phyloP scores from a whole-genome alignment of 2,329 filamentous ascomycete genomes.

The Coniochaeta hoffmannii region DNA sequence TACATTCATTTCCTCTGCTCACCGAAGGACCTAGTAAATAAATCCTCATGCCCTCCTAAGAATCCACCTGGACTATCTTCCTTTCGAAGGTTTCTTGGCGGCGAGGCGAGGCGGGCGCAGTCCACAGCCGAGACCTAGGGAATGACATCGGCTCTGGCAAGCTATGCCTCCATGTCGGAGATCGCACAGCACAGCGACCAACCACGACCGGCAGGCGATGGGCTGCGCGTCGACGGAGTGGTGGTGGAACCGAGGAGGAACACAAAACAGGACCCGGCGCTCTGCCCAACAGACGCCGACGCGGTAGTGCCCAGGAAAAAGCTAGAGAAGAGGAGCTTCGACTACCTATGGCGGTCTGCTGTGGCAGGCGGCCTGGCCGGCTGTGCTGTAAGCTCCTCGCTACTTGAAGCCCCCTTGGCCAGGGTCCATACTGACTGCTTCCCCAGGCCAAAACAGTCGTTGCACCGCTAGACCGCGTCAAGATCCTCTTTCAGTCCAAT shows the following conservation, averaged over 20 bases:
- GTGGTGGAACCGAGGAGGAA: constrained; percentile 3
- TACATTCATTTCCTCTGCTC: not conserved
- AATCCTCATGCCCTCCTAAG: not conserved
- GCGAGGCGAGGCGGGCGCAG: constrained; percentile 6
- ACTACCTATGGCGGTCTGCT: constrained; percentile 78
- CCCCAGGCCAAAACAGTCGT: constrained; percentile 86
- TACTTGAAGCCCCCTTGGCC: not conserved
- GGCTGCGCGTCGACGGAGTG: constrained; percentile 15
- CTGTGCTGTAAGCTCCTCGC: constrained; percentile 63
- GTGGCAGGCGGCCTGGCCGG: constrained; percentile 86
- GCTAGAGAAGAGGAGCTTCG: constrained; percentile 63
- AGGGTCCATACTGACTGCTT: constrained; percentile 9
- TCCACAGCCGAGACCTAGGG: constrained; percentile 20
- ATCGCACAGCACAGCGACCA: constrained; percentile 27
- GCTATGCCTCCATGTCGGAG: constrained; percentile 53
- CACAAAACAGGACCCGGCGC: constrained; percentile 25
- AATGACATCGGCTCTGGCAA: constrained; percentile 48
- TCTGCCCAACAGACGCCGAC: constrained; percentile 45
- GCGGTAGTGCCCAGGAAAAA: constrained; percentile 40
- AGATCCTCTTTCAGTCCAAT: constrained; percentile 95
- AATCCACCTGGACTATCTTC: not conserved
- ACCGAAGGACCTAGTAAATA: no score
- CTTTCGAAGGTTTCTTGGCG: not conserved
- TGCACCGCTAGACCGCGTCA: constrained; percentile 91
- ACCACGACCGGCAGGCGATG: constrained; percentile 28